phyloP scores from a whole-genome alignment of 495 filamentous ascomycete species.

The Tuber aestivum region DNA sequence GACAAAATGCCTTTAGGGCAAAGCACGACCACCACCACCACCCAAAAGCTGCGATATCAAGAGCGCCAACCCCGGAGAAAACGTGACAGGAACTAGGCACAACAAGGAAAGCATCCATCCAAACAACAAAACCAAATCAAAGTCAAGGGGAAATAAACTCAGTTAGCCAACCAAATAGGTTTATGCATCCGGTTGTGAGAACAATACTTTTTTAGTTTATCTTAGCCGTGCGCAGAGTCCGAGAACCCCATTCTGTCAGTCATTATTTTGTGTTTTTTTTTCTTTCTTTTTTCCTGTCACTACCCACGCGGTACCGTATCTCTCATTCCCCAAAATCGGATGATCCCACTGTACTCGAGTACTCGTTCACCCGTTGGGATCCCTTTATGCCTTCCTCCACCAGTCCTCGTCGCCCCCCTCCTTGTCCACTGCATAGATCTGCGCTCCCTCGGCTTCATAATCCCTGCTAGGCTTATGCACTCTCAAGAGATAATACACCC shows the following conservation, averaged over 20 bases:
- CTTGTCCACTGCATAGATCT: slow-evolving; percentile 14
- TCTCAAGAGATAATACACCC: slow-evolving; percentile 52
- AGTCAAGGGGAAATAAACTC: background rate
- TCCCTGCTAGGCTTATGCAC: slow-evolving; percentile 52
- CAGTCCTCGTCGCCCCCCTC: slow-evolving; percentile 28
- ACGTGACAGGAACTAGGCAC: background rate
- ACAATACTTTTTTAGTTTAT: background rate
- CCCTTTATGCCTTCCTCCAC: slow-evolving; percentile 35
- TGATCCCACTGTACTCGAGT: slow-evolving; percentile 13
- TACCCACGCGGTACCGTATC: slow-evolving; percentile 4
- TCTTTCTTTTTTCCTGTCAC: background rate
- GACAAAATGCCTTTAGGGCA: background rate
- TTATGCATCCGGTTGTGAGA: background rate
- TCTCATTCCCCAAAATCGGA: background rate
- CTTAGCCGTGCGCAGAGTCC: background rate
- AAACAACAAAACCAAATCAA: background rate
- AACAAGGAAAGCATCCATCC: background rate
- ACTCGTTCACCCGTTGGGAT: slow-evolving; percentile 10
- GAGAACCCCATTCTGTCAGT: background rate
- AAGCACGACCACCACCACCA: background rate
- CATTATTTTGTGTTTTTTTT: background rate
- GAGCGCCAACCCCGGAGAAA: background rate
- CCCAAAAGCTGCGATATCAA: background rate
- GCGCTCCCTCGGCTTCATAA: slow-evolving; percentile 28
- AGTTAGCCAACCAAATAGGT: background rate